A percentile compares a stretch with the other conserved stretches of the same genome.
Evolutionary conservation across 495 filamentous ascomycete species (phyloP).

Genomic region (Tuber magnatum): DNA sequence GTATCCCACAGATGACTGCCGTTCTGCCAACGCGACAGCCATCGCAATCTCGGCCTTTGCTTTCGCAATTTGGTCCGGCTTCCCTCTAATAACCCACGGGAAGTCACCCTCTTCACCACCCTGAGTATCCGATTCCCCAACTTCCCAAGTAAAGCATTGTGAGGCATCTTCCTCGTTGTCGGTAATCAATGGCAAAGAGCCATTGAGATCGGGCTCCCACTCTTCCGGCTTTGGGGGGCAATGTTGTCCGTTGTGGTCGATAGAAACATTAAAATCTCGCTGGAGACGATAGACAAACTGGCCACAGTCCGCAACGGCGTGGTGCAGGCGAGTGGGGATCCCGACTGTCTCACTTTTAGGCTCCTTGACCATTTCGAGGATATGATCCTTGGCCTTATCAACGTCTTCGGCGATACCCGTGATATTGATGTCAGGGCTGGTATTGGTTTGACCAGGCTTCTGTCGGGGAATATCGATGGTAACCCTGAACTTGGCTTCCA

Average conservation of each 20-base stretch:
- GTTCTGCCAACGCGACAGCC: conserved; percentile 63
- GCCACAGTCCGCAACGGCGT: conserved; percentile 78
- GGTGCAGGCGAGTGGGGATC: conserved; percentile 72
- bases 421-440: conserved; percentile 67
- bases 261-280: conserved; percentile 73
- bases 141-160: conserved; percentile 70
- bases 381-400: conserved; percentile 75
- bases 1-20: conserved; percentile 70
- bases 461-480: conserved; percentile 81
- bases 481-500: conserved; percentile 87
- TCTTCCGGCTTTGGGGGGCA: conserved; percentile 59
- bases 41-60: conserved; percentile 64
- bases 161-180: conserved; percentile 59
- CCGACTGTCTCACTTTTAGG: conserved; percentile 78
- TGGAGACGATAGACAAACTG: conserved; percentile 82
- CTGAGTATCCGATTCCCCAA: conserved; percentile 53
- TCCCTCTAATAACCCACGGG: conserved; percentile 83
- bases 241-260: conserved; percentile 77
- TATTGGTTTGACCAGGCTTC: conserved; percentile 58
- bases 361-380: conserved; percentile 70
- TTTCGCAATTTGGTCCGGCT: conserved; percentile 64
- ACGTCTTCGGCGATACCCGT: conserved; percentile 69
- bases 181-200: conserved; percentile 73
- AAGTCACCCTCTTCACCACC: conserved; percentile 59
- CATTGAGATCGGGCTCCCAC: conserved; percentile 46